Base-by-base conservation (phyloP, 352 stramenopile genomes). In the Phytophthora ohioensis region DNA sequence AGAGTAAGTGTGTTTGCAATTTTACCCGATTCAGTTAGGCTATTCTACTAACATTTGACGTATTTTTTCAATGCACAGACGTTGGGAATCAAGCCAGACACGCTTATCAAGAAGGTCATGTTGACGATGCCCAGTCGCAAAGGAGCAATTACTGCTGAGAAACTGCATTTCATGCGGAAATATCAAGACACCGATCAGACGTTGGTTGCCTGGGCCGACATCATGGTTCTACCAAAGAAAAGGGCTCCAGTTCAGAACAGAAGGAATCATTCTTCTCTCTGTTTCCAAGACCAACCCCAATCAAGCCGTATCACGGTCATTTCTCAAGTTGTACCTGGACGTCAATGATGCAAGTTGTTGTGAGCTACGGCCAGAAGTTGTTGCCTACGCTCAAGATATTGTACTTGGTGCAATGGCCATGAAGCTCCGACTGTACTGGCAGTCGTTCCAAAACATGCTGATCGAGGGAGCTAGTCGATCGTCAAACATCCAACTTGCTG, bases 261-360 rank as follows among this genome's bases (percentile, higher is more conserved):
- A 70, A 65, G 59, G 52, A 21, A 35, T 46, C 7, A 34, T 68
- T 3, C 51, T 68, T 21, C 42, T 73, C n/a, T 27, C 36, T 15
- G 48, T 27, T 30, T 73, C 51, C 4, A 41, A n/a, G n/a, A 55
- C 11, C 1, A 38, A 60, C 6, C 43, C 43, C 4, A 13, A 39
- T 31, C 65, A 52, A 12, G 31, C 57, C 17, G 9, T 64, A 2
- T 38, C 41, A 30, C 34, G 49, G 30, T 67, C 64, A n/a, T 46
- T 58, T 51, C 45, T 67, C 3, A 72, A 67, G 12, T 55, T 72
- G 13, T 72, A 72, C 42, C n/a, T 72, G 41, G 57, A 72, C 36
- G 15, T 8, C 35, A 54, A 34, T 4, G 27, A 27, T 34, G 13
- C 27, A 21, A 21, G 17, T 4, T 32, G 3, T 11, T 53, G 15